Evolutionary conservation across 306 rosid genomes (phyloP), one percentile per base, ranked within the genome.

Genomic region (Sicyos edulis): DNA sequence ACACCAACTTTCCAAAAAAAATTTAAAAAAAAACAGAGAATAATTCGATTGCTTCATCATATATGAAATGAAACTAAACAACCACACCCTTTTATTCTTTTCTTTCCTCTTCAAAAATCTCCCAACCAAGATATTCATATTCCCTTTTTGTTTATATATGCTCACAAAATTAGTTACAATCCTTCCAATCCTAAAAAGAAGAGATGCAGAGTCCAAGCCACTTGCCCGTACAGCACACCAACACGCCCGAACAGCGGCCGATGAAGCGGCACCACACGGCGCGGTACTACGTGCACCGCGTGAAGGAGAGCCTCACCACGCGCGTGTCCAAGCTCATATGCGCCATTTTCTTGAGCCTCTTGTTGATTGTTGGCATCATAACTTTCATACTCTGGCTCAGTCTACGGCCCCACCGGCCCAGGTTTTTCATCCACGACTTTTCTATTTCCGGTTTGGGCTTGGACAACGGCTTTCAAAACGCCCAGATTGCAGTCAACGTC

Each of bases 341-440:
- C 82, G 63, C 89, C 59, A 78, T 84, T 32, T 84, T 92, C 80
- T 75, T 92, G 61, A 51, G 82, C 72, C 78, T 92, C 6, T 87
- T 92, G 0, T 54, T 84, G 4, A 71, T 88, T 1, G 42, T 83
- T 14, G 98, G 92, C 44, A n/a, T 90, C 19, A 54, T 87, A 10
- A 21, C 75, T 5, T 93, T 92, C 75, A 88, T 93, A 54, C 78
- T 87, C 17, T 93, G 93, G 93, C 87, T 93, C 59, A 90, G 98
- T 76, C 79, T 93, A 3, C 88, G 96, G 0, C 98, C 98, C 0
- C 98, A 93, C 73, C 85, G 98, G 12, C 98, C 98, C 40, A 82
- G 98, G 10, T 76, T 93, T 62, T 71, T 66, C 29, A 86, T 93
- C 77, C 90, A 87, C 9, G 80, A 79, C 0, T 86, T 93, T 76